These are phyloP conservation scores for Kwoniella sp. DNA, from an alignment of 768 basidiomycete species.

Conservation along the genomic window DNA sequence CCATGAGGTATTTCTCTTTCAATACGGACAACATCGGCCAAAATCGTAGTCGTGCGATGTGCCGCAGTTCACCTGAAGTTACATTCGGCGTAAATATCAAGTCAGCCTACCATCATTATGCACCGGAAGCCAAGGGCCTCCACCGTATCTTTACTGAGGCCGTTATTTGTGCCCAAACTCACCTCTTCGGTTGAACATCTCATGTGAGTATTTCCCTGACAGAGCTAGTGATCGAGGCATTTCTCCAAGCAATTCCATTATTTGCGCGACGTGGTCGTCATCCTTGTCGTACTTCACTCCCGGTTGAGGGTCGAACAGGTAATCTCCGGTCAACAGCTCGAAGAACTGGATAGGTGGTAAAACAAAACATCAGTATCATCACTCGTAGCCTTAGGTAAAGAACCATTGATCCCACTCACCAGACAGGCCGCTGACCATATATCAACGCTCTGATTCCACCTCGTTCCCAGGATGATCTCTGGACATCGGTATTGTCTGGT, in stretches of 20 bases:
- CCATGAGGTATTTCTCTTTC: slow-evolving; percentile 93
- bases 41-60: slow-evolving; percentile 89
- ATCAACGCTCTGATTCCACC: slow-evolving; percentile 94
- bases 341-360: slow-evolving; percentile 67
- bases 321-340: slow-evolving; percentile 95
- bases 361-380: background rate
- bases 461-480: slow-evolving; percentile 93
- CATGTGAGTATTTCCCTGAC: slow-evolving; percentile 86
- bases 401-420: slow-evolving; percentile 62
- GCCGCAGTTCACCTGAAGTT: slow-evolving; percentile 68
- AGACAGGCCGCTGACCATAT: slow-evolving; percentile 96
- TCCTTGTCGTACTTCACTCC: slow-evolving; percentile 95
- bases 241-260: slow-evolving; percentile 93
- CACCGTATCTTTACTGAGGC: background rate
- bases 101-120: background rate
- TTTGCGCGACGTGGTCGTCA: slow-evolving; percentile 97
- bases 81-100: slow-evolving; percentile 56
- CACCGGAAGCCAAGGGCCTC: slow-evolving; percentile 3
- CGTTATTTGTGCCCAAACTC: slow-evolving; percentile 34
- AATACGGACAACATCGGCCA: slow-evolving; percentile 78
- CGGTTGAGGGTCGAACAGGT: slow-evolving; percentile 94
- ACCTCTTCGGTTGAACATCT: slow-evolving; percentile 98
- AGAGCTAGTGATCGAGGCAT: slow-evolving; percentile 70
- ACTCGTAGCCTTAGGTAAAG: background rate
- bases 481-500: slow-evolving; percentile 97